A percentile compares a stretch with the other conserved stretches of the same genome.
These are phyloP conservation scores for Plasmodium malariae DNA, from an alignment of 169 alveolate genomes.

Conservation along the genomic window DNA sequence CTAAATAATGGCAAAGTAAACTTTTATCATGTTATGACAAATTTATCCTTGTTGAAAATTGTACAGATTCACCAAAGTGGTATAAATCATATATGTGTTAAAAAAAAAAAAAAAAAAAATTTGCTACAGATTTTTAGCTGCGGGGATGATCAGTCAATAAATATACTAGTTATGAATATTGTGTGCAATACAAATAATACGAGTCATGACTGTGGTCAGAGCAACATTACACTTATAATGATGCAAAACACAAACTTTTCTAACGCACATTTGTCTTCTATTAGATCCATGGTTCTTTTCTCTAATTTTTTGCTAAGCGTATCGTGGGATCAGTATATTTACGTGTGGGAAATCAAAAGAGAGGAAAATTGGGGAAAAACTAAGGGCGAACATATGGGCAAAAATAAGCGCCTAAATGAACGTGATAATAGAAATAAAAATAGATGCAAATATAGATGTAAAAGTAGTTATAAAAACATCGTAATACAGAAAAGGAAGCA, in stretches of 20 bases:
- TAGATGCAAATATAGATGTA: too few species aligned
- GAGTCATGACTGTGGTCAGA: neutral
- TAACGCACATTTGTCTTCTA: conserved; percentile 54
- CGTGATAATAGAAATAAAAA: neutral
- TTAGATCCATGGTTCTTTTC: conserved; percentile 29
- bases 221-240: neutral
- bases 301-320: conserved; percentile 29
- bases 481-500: neutral
- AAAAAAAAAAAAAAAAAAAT: conserved; percentile 5
- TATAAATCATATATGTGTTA: conserved; percentile 43
- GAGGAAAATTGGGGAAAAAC: too few species aligned
- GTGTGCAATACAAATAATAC: neutral
- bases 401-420: neutral
- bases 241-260: conserved; percentile 23
- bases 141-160: conserved; percentile 69
- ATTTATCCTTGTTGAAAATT: conserved; percentile 13
- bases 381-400: too few species aligned
- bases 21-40: conserved; percentile 16
- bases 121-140: conserved; percentile 33
- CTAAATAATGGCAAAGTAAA: conserved; percentile 39
- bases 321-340: conserved; percentile 70
- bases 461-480: too few species aligned
- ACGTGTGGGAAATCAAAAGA: conserved; percentile 31
- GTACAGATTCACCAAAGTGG: conserved; percentile 65
- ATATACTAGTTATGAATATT: conserved; percentile 30